Base-by-base conservation (phyloP, 1,284 basidiomycete species). In the Heterobasidion annosum region DNA sequence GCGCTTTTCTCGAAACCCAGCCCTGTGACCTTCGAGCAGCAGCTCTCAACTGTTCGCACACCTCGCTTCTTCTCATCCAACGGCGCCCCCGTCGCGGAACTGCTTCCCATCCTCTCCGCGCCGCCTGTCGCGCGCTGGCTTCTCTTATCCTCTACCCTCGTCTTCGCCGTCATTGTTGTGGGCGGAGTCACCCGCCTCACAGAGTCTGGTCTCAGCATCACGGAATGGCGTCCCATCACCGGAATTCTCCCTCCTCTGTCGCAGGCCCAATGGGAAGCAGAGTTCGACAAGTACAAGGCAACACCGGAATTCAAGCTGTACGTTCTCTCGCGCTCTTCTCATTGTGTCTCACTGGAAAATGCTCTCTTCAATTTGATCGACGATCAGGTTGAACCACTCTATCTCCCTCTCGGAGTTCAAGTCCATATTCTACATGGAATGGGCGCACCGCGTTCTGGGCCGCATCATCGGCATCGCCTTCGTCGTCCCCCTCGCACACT, bases 361-460 rank as follows among this genome's bases (percentile, higher is more conserved):
- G 15, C 13, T 6, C 13, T 6, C 13, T 34, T 48, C 25, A 34
- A 33, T 33, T 18, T 48, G n/a, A 50, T n/a, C 53, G 42, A 25
- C 25, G 3, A 25, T 25, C 62, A 96, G 93, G 61, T 73, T 96
- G 60, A 99, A 99, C 70, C 85, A 89, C 58, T 82, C 85, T 37
- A 94, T 98, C 60, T 81, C 83, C 9, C 71, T 98, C 53, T 77
- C 86, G 19, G 90, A 98, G 64, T 99, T 99, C 76, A 99, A 99
- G 72, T 79, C 79, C 58, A 99, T 99, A 61, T 99, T 95, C 73
- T 91, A 89, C 74, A 97, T 96, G 97, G 97, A 99, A 79, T 99
- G 95, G 93, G 83, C 84, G 2, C 97, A 99, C 70, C 90, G 97
- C 45, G 76, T 98, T 52, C 83, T 98, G 50, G 97, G 97, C 15